phyloP scores from a whole-genome alignment of 495 filamentous ascomycete genomes.

The Hypoxylon subgilvum region DNA sequence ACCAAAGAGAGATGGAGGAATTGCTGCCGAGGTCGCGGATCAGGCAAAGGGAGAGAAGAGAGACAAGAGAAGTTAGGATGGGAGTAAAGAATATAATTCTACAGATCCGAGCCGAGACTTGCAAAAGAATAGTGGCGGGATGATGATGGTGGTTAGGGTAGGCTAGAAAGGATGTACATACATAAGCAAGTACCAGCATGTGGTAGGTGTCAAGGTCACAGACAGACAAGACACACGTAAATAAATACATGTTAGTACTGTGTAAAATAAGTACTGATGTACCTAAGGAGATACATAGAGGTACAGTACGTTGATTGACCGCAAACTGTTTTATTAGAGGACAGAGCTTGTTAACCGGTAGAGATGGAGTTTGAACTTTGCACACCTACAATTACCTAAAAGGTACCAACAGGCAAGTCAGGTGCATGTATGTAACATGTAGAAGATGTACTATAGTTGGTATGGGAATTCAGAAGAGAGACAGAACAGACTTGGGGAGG shows the following conservation, averaged over 20 bases:
- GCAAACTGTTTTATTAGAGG: too few species aligned
- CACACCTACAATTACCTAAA: too few species aligned
- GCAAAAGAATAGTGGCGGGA: slow-evolving; percentile 25
- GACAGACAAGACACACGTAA: too few species aligned
- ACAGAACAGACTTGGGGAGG: slow-evolving; percentile 26
- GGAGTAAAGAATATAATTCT: slow-evolving; percentile 35
- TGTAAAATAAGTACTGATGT: too few species aligned
- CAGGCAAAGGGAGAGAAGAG: neutral
- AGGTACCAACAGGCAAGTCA: too few species aligned
- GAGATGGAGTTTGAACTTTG: too few species aligned
- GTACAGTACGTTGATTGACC: too few species aligned
- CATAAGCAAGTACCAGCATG: slow-evolving; percentile 22
- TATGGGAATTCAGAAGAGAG: slow-evolving; percentile 4
- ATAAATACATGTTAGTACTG: too few species aligned
- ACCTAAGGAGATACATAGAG: too few species aligned
- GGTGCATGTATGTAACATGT: neutral
- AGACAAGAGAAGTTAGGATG: neutral
- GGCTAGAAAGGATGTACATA: too few species aligned
- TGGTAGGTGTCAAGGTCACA: neutral
- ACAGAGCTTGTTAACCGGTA: too few species aligned
- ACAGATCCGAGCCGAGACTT: slow-evolving; percentile 36
- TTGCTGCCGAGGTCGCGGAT: slow-evolving; percentile 7
- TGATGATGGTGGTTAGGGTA: slow-evolving; percentile 12
- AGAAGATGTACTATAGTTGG: neutral
- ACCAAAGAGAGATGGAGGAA: neutral